A percentile compares a stretch with the other conserved stretches of the same genome.
Conservation (phyloP, 2,329 filamentous ascomycete genomes). For the Thelonectria discophora region DNA sequence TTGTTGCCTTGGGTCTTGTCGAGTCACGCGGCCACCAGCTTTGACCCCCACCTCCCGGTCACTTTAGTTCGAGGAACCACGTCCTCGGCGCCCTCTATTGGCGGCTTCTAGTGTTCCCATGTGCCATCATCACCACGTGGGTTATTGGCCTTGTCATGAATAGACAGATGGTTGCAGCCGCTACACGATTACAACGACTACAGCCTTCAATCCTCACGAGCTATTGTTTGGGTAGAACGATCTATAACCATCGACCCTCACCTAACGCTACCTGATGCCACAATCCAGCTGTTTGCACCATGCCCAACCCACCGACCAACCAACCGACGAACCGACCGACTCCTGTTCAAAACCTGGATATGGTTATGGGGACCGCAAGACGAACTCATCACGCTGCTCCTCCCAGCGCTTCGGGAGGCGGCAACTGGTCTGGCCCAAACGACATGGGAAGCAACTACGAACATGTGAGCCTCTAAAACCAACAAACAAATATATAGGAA, state of each 20-base stretch:
- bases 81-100: constrained; percentile 13
- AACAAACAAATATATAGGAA: background rate
- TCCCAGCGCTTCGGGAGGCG: constrained; percentile 44
- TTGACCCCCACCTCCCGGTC: background rate
- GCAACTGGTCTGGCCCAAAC: constrained; percentile 71
- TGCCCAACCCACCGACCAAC: no score
- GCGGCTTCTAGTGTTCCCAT: constrained; percentile 18
- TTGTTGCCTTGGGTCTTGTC: no score
- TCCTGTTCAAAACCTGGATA: no score
- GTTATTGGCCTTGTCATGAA: background rate
- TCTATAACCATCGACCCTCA: no score
- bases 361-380: no score
- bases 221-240: no score
- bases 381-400: background rate
- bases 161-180: no score
- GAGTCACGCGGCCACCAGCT: background rate
- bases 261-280: no score
- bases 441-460: constrained; percentile 71
- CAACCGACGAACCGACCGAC: no score
- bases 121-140: background rate
- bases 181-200: no score
- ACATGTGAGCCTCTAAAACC: constrained; percentile 22
- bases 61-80: background rate
- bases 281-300: no score
- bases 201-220: no score